These are phyloP conservation scores for Gonapodya prolifera DNA, from an alignment of 192 early-diverging fungal species.

Conservation along the genomic window DNA sequence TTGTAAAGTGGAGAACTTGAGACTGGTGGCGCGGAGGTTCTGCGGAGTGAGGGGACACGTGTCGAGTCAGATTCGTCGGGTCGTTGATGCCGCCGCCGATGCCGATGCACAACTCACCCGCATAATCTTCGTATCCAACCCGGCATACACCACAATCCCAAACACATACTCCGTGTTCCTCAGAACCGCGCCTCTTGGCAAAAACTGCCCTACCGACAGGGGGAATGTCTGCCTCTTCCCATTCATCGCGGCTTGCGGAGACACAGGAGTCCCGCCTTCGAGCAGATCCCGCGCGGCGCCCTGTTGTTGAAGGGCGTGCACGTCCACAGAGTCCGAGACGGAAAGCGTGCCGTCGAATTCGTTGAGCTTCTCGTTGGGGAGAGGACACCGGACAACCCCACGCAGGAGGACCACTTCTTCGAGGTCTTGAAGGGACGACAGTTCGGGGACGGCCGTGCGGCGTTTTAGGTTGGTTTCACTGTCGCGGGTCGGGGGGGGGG, in stretches of 20 bases:
- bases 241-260: not conserved
- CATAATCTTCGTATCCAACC: constrained; percentile 36
- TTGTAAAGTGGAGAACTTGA: constrained; percentile 1
- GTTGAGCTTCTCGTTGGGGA: constrained; percentile 1
- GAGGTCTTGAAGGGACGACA: constrained; percentile 13
- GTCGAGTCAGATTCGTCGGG: too few relatives aligned
- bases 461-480: constrained; percentile 47
- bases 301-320: not conserved
- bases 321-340: not conserved
- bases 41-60: not conserved
- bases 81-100: not conserved
- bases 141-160: constrained; percentile 53
- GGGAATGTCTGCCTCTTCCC: constrained; percentile 19
- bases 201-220: constrained; percentile 63
- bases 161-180: constrained; percentile 69
- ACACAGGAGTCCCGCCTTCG: not conserved
- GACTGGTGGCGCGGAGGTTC: not conserved
- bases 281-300: not conserved
- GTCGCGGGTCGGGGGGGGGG: too few relatives aligned
- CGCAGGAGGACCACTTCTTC: constrained; percentile 17
- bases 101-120: not conserved
- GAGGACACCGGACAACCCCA: not conserved
- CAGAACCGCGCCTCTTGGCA: constrained; percentile 73
- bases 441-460: constrained; percentile 18
- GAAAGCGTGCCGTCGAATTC: not conserved